Evolutionary conservation across 208 protist species (phyloP).

Genomic region (Acanthamoeba divionensis): DNA sequence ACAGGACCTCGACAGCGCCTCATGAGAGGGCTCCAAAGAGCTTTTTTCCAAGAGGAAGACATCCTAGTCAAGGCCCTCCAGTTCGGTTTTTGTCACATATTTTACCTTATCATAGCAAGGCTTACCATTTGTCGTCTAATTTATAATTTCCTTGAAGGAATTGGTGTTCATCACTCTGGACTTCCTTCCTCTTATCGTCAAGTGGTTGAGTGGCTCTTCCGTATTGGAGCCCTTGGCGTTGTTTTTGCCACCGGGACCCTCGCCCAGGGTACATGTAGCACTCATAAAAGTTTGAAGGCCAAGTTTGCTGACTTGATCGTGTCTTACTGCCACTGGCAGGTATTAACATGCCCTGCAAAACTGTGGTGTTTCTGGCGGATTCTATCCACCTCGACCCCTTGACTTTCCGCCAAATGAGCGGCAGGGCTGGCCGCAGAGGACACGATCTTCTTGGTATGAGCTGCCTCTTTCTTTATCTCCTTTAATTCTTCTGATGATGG

Average conservation of each 20-base stretch:
- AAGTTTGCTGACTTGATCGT: no score
- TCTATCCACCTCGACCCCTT: conserved; percentile 89
- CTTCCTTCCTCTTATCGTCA: conserved; percentile 86
- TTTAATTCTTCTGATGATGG: not conserved
- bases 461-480: not conserved
- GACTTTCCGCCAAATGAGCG: conserved; percentile 93
- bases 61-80: not conserved
- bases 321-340: not conserved
- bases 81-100: not conserved
- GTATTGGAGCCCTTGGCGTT: conserved; percentile 85
- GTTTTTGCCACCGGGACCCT: conserved; percentile 91
- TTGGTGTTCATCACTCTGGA: conserved; percentile 91
- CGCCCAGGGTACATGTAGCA: conserved; percentile 82
- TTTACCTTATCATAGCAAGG: not conserved
- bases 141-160: conserved; percentile 68
- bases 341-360: conserved; percentile 93
- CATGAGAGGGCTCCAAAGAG: not conserved
- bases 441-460: conserved; percentile 81
- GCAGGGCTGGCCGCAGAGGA: conserved; percentile 93
- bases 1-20: not conserved
- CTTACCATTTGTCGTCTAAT: not conserved
- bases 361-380: conserved; percentile 91
- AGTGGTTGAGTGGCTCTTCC: conserved; percentile 91
- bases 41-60: not conserved
- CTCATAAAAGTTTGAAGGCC: no score